Base-by-base conservation (phyloP, 805 yeast species). In the Yamadazyma philogaea region DNA sequence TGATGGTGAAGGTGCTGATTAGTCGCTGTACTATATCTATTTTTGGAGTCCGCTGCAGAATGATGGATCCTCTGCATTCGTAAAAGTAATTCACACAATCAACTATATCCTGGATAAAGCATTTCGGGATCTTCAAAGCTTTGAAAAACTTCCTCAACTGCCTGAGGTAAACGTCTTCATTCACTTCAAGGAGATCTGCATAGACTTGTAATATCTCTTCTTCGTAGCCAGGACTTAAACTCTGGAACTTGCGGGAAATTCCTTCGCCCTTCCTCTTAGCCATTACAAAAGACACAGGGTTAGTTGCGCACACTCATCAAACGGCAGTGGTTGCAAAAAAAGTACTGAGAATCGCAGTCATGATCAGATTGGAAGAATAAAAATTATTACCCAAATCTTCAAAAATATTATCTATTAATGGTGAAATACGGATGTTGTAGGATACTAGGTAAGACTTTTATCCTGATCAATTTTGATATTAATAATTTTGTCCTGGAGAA, bases 191-290 rank as follows among this genome's bases (percentile, higher is more conserved):
- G 5, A 62, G 31, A 5, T 39, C 46, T 3, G 63, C 50, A 46
- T 66, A 70, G 1, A 48, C 57, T 22, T 60, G 66, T 10, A 70
- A 50, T 6, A 69, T 57, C 46, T 70, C 72, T 16, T 61, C 66
- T 42, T 66, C 72, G 16, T 55, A 53, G 2, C 49, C 50, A 0
- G 56, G 49, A 7, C 50, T 39, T 6, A 60, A 42, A 2, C 34
- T 42, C 11, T 46, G 43, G 37, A 57, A 64, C 12, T 31, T 10
- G 8, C 17, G 20, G 7, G 48, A 43, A 6, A 27, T 37, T 24
- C 20, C 44, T 6, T 46, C 27, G 31, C 21, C 26, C 7, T 22
- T 44, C 26, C 21, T 31, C 43, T 35, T 48, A 7, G 44, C 44
- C 40, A 37, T 45, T 14, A 17, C 18, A 6, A 24, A 34, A n/a